A percentile compares a stretch with the other conserved stretches of the same genome.
Evolutionary conservation across 352 stramenopile species (phyloP).

Genomic region (Globisporangium cylindrosporum): DNA sequence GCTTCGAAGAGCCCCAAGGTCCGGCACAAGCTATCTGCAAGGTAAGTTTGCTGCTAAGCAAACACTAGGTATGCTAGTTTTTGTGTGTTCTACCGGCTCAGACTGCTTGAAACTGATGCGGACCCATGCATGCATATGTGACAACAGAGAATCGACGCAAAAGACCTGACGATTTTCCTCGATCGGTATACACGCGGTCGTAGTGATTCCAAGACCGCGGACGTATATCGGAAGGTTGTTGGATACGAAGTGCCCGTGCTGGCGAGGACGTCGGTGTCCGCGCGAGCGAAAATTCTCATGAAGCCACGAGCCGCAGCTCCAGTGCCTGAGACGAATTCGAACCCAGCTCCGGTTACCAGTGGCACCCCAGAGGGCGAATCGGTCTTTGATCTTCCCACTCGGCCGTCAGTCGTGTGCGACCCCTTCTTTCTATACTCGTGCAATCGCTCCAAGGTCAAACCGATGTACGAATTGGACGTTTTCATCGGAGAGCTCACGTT

Average conservation of each 20-base stretch:
- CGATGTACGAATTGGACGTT: constrained; percentile 66
- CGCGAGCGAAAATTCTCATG: constrained; percentile 52
- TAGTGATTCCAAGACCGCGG: constrained; percentile 19
- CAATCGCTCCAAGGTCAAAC: constrained; percentile 32
- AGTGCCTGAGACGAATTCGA: constrained; percentile 8
- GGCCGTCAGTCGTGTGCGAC: constrained; percentile 49
- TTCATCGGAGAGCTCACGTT: constrained; percentile 73
- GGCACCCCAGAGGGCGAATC: neutral
- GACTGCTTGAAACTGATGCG: neutral
- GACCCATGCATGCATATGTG: neutral
- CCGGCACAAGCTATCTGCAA: constrained; percentile 53
- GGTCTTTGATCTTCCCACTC: constrained; percentile 24
- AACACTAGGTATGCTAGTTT: neutral
- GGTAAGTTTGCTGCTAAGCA: constrained; percentile 16
- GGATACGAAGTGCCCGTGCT: constrained; percentile 82
- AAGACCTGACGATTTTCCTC: constrained; percentile 82
- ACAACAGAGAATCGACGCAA: constrained; percentile 53
- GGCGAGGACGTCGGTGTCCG: constrained; percentile 60
- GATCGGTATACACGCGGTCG: constrained; percentile 75
- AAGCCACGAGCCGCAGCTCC: constrained; percentile 28
- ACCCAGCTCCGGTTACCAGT: neutral
- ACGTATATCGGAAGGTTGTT: constrained; percentile 64
- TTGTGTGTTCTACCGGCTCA: neutral
- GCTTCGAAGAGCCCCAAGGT: constrained; percentile 64
- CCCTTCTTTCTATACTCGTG: constrained; percentile 73